Percentiles rank a stretch among this genome's conserved stretches.
phyloP scores from a whole-genome alignment of 176 grass and related monocot species.

The Eragrostis curvula region DNA sequence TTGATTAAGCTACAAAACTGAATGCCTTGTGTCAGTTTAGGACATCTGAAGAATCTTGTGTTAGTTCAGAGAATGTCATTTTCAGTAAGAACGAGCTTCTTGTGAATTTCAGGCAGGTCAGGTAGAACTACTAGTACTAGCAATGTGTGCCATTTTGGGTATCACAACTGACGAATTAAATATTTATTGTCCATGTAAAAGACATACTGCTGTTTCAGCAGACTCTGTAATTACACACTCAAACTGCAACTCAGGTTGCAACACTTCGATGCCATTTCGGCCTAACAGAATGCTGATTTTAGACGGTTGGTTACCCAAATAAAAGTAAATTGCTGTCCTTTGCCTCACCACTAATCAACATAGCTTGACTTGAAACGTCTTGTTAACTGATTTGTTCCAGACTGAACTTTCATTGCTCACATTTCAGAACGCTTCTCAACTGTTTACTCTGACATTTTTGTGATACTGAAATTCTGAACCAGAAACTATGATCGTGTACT shows the following conservation, averaged over 20 bases:
- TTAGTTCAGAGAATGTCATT: too few species aligned
- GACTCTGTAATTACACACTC: neutral
- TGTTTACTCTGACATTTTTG: too few species aligned
- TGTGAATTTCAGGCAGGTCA: too few species aligned
- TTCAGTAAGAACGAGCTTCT: too few species aligned
- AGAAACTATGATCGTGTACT: conserved; percentile 18
- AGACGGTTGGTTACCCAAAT: neutral
- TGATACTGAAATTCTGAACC: neutral
- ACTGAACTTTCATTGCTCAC: neutral
- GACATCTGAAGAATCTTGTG: too few species aligned
- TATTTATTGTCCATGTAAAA: too few species aligned
- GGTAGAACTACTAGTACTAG: neutral
- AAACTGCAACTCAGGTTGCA: too few species aligned
- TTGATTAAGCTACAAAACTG: neutral
- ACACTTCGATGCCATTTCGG: neutral
- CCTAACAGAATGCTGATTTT: neutral
- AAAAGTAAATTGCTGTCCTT: neutral
- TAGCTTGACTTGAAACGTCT: too few species aligned
- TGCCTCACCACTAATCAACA: neutral
- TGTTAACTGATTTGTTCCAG: neutral
- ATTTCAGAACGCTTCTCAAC: too few species aligned
- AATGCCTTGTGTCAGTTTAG: neutral
- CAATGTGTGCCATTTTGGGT: neutral
- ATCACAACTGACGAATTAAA: neutral
- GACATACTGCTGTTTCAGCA: too few species aligned